These are phyloP conservation scores for Suillus placidus DNA, from an alignment of 768 basidiomycete genomes.

Conservation along the genomic window DNA sequence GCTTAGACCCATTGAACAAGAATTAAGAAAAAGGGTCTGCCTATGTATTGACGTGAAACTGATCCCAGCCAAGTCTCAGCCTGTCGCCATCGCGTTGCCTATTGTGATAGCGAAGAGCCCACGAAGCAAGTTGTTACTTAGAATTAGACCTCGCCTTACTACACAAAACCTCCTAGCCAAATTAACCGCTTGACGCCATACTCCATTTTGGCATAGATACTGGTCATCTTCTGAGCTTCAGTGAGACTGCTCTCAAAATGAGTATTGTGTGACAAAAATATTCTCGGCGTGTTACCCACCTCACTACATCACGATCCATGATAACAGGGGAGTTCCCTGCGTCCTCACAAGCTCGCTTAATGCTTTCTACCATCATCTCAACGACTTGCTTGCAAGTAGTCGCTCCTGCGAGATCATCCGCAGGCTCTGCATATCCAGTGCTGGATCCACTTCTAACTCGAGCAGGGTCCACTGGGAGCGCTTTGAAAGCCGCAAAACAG, in stretches of 20 bases:
- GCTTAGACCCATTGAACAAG: background rate
- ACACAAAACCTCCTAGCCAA: conserved; percentile 74
- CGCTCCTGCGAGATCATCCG: conserved; percentile 63
- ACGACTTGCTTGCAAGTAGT: conserved; percentile 77
- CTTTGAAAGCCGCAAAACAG: conserved; percentile 77
- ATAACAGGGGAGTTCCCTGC: conserved; percentile 52
- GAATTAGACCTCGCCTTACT: background rate
- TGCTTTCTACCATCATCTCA: conserved; percentile 71
- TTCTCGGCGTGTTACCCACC: conserved; percentile 45
- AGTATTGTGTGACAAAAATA: background rate
- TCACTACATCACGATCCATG: conserved; percentile 71
- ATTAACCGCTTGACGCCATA: conserved; percentile 89
- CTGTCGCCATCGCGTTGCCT: background rate
- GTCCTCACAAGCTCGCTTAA: conserved; percentile 68
- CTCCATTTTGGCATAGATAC: conserved; percentile 89
- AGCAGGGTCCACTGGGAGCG: conserved; percentile 70
- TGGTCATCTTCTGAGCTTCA: conserved; percentile 85
- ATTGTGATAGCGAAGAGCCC: background rate
- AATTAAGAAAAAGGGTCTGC: background rate
- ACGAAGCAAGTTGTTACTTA: background rate
- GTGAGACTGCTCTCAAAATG: conserved; percentile 52
- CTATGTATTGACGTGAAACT: background rate
- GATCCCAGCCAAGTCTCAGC: too few species aligned
- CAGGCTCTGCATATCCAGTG: conserved; percentile 51
- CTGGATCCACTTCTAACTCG: conserved; percentile 44